Evolutionary conservation across 1,284 basidiomycete species (phyloP), one percentile per base, ranked within the genome.

Genomic region (Tranzscheliella williamsii): DNA sequence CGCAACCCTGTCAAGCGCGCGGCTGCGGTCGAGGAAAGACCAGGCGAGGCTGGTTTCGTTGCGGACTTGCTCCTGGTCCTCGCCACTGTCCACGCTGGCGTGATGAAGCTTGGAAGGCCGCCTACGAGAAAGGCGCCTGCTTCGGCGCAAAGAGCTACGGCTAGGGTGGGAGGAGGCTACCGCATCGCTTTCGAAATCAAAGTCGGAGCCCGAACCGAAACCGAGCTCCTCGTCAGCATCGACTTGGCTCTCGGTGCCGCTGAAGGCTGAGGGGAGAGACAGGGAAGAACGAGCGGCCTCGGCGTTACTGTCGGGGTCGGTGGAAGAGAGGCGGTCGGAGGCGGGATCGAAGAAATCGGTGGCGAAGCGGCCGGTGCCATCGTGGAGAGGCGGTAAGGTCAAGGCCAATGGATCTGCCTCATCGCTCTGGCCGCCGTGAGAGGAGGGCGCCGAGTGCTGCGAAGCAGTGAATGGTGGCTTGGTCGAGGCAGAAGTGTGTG

Each of bases 161-260:
- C 50, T 56, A 12, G 60, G 49, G 27, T 42, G 39, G 4, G 58
- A 62, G 13, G 58, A 54, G 24, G 52, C 51, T 9, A 51, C 41
- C n/a, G 50, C 53, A 38, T 63, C 60, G 38, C 53, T 57, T 12
- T 56, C 58, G 29, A 56, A 56, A 26, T 63, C 60, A 30, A 63
- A 63, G 23, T 63, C 60, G 30, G 60, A 63, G 21, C 60, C 60
- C 6, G 60, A 63, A 17, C 53, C 60, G 24, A 63, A 63, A 24
- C 49, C 60, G 12, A 63, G 40, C 43, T 63, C 60, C 38, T 57
- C 60, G 21, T 63, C 60, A 8, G 53, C 60, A 47, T 63, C 60
- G 41, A 49, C 37, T 20, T 56, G 52, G 11, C 49, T 52, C 11
- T 63, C 60, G 18, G 60, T 56, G 21, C 45, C 50, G 18, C 53